These are phyloP conservation scores for Selaginella moellendorffii DNA, from an alignment of 75 land plant genomes.

Conservation along the genomic window DNA sequence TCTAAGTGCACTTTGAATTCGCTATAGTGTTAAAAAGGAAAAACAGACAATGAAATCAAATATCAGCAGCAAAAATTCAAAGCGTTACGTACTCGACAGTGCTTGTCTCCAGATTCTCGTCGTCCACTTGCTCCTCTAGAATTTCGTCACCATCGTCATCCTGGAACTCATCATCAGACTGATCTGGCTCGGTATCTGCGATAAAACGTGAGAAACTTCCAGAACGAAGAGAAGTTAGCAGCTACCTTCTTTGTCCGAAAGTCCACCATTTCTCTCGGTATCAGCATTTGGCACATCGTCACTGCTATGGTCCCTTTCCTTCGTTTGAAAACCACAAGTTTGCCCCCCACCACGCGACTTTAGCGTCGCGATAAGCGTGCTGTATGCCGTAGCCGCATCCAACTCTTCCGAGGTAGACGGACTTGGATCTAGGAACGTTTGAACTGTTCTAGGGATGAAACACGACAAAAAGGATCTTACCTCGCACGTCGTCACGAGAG, in stretches of 20 bases:
- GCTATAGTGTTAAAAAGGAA: conserved; percentile 24
- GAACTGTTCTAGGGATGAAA: too few relatives aligned
- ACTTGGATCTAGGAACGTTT: too few relatives aligned
- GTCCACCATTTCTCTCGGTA: too few relatives aligned
- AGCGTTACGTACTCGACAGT: background rate
- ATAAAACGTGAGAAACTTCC: too few relatives aligned
- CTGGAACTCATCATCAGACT: too few relatives aligned
- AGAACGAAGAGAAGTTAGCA: too few relatives aligned
- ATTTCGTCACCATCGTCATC: too few relatives aligned
- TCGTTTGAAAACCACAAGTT: background rate
- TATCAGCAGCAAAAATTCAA: background rate
- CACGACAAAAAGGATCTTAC: too few relatives aligned
- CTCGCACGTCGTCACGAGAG: too few relatives aligned
- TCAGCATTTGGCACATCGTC: background rate
- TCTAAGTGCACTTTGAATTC: conserved; percentile 40
- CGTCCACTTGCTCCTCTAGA: background rate
- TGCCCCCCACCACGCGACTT: background rate
- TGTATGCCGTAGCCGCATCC: background rate
- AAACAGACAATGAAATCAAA: background rate
- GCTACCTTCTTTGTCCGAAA: background rate
- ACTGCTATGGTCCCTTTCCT: background rate
- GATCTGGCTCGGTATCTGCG: too few relatives aligned
- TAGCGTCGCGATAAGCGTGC: background rate
- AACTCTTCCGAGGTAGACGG: too few relatives aligned
- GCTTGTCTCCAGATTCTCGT: background rate